These are phyloP conservation scores for Alternaria ethzedia DNA, from an alignment of 2,329 filamentous ascomycete species.

Conservation along the genomic window DNA sequence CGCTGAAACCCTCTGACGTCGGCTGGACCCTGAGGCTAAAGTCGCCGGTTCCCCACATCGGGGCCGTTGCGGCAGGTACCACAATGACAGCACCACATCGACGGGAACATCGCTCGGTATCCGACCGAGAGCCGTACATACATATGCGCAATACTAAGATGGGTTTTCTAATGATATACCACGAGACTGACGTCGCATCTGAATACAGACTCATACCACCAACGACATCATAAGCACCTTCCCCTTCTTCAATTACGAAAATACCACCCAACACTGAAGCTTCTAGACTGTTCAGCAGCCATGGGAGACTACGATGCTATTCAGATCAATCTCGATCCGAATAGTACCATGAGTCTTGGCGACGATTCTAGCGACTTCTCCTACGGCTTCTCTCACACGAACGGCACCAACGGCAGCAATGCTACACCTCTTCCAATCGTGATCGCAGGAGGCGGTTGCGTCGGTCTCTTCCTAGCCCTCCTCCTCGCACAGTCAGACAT, in stretches of 20 bases:
- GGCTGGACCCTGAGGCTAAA: not conserved
- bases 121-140: not conserved
- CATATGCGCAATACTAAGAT: not conserved
- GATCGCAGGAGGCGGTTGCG: constrained; percentile 50
- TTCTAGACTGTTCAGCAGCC: too few species aligned
- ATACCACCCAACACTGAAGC: too few species aligned
- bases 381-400: not conserved
- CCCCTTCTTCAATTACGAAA: too few species aligned
- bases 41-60: constrained; percentile 14
- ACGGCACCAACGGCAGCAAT: not conserved
- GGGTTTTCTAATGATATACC: rapidly evolving
- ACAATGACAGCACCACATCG: constrained; percentile 5
- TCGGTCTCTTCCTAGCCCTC: constrained; percentile 51
- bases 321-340: too few species aligned
- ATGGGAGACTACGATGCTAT: too few species aligned
- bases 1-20: not conserved
- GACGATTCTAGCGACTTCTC: not conserved
- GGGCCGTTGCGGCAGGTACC: constrained; percentile 7
- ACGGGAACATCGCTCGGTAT: not conserved
- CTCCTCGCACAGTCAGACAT: constrained; percentile 46
- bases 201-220: too few species aligned
- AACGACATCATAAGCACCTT: too few species aligned
- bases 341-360: too few species aligned
- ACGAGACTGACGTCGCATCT: rapidly evolving
- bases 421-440: constrained; percentile 34